phyloP scores from a whole-genome alignment of 2,329 filamentous ascomycete genomes.

The Capronia epimyces region DNA sequence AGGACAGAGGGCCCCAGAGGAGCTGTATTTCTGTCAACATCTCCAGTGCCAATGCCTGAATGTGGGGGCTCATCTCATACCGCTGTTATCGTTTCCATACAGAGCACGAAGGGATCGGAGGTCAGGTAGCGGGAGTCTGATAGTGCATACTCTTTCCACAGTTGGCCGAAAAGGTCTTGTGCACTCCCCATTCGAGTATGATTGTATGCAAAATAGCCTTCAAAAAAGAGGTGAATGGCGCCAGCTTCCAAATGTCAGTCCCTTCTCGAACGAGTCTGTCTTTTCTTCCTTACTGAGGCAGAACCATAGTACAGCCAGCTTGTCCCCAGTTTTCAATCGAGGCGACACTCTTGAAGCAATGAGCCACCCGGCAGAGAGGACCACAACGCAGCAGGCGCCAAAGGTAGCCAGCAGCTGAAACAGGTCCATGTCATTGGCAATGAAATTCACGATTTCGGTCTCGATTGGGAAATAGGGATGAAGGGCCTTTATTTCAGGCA shows the following conservation, averaged over 20 bases:
- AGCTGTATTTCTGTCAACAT: conserved; percentile 36
- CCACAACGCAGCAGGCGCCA: conserved; percentile 48
- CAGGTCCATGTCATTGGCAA: conserved; percentile 60
- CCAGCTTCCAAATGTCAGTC: conserved; percentile 35
- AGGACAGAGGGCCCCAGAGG: conserved; percentile 58
- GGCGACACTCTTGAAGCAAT: conserved; percentile 52
- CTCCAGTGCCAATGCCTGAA: not conserved
- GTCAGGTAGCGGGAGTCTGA: conserved; percentile 84
- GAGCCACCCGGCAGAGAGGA: conserved; percentile 55
- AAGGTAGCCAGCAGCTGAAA: conserved; percentile 57
- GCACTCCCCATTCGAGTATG: conserved; percentile 60
- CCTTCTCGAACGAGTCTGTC: not conserved
- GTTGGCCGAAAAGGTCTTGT: conserved; percentile 70
- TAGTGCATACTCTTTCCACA: conserved; percentile 89
- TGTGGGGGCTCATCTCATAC: conserved; percentile 41
- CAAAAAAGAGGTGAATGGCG: conserved; percentile 69
- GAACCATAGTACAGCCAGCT: conserved; percentile 66
- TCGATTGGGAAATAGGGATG: conserved; percentile 70
- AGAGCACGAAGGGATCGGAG: conserved; percentile 76
- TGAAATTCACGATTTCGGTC: conserved; percentile 56
- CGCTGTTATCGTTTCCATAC: conserved; percentile 75
- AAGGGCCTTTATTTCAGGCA: conserved; percentile 20
- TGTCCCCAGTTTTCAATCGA: conserved; percentile 50
- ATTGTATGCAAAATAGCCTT: conserved; percentile 75
- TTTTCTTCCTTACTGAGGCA: conserved; percentile 55